Percentiles rank a stretch among this genome's conserved stretches.
Conservation (phyloP, 495 filamentous ascomycete species). For the Trichodelitschia bisporula region DNA sequence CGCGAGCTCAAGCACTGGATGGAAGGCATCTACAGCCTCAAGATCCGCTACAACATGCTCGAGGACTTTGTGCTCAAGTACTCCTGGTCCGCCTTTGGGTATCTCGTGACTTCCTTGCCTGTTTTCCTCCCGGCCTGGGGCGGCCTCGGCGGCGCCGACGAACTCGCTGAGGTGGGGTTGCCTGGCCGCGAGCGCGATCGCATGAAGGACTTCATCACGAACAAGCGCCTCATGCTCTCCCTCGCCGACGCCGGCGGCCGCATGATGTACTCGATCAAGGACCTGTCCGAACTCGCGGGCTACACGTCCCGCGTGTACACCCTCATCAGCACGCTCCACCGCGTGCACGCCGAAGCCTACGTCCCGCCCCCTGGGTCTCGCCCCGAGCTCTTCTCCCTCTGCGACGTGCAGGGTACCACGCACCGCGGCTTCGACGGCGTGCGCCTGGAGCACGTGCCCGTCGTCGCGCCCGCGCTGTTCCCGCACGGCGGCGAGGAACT, state of each 20-base stretch:
- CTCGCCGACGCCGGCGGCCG: conserved; percentile 87
- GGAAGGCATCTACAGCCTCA: conserved; percentile 88
- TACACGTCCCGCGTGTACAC: conserved; percentile 91
- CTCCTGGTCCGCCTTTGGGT: conserved; percentile 93
- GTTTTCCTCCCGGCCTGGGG: conserved; percentile 93
- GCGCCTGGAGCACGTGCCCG: conserved; percentile 74
- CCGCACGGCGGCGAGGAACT: conserved; percentile 77
- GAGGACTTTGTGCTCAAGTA: conserved; percentile 98
- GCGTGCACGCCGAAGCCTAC: conserved; percentile 79
- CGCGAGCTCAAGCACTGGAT: conserved; percentile 78
- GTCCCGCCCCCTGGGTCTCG: conserved; percentile 33
- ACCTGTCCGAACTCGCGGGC: conserved; percentile 85
- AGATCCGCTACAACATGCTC: conserved; percentile 94
- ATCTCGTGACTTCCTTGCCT: conserved; percentile 73
- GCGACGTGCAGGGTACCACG: conserved; percentile 75
- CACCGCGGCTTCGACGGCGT: conserved; percentile 91
- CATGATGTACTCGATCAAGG: conserved; percentile 99
- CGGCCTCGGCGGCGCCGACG: conserved; percentile 45
- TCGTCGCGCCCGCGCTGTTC: conserved; percentile 66
- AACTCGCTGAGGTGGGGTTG: conserved; percentile 24
- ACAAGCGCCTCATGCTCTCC: conserved; percentile 95
- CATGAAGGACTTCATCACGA: conserved; percentile 99
- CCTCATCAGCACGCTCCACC: conserved; percentile 78
- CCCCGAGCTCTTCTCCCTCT: conserved; percentile 63
- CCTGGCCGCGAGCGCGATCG: conserved; percentile 48